Evolutionary conservation across 108 stramenopile genomes (phyloP), one percentile per base, ranked within the genome.

Genomic region (Cyclotella baltica): DNA sequence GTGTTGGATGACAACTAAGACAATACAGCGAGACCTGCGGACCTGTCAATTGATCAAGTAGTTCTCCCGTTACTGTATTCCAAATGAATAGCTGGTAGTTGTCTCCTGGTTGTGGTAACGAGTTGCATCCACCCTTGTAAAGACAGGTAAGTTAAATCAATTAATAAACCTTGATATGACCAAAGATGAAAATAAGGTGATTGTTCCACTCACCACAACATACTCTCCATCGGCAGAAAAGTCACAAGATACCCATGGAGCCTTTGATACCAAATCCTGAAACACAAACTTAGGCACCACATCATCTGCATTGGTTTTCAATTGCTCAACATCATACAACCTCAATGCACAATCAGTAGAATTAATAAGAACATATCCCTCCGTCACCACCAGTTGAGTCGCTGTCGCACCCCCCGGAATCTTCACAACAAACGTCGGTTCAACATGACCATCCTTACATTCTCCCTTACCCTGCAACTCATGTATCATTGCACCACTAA

Each of bases 1-100:
- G 83, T 4, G 93, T 89, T n/a, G 93, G 93, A 79, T 94, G 93
- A 82, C 88, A 94, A 56, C 90, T 81, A 4, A 94, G 79, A 67
- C 81, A 74, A 58, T 89, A 79, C 3, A 94, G 56, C 8, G 79
- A 53, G 19, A 85, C 85, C 27, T 83, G 67, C 1, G 93, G 84
- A 4, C 93, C 93, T 3, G 81, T 92, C 16, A 94, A 64, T 73
- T 87, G 92, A 78, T 94, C 93, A 65, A 91, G 80, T 36, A 94
- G 67, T 25, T 70, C 88, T 34, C 93, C 93, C 16, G 93, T 94
- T 19, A 86, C 50, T 5, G 87, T 80, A 40, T 87, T 92, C 93
- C 91, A 94, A 20, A 94, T 59, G 64, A 87, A 92, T 0, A 94
- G 68, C 34, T 78, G 75, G 50, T 87, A 84, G 78, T 83, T 73